Evolutionary conservation across 192 early-diverging fungal species (phyloP).

Genomic region (Lobulomyces angularis): DNA sequence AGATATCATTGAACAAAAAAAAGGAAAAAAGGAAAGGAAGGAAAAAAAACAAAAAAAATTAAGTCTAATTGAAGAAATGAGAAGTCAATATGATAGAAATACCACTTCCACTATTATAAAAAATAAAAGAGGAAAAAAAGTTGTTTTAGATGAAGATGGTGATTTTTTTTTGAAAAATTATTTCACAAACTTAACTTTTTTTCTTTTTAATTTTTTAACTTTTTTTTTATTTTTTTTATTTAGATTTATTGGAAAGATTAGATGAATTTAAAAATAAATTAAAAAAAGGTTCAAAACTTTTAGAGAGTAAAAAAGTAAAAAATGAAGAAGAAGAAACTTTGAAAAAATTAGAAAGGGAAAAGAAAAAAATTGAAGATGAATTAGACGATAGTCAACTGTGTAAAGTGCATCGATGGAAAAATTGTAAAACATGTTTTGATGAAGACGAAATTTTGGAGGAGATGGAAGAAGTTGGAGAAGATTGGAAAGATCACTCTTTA

Average conservation of each 20-base stretch:
- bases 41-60: constrained; percentile 51
- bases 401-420: constrained; percentile 50
- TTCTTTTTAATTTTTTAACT: neutral
- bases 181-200: neutral
- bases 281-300: no score
- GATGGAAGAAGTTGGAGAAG: constrained; percentile 29
- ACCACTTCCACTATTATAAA: no score
- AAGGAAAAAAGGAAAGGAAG: constrained; percentile 7
- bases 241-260: no score
- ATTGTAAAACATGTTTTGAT: constrained; percentile 60
- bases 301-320: constrained; percentile 27
- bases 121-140: no score
- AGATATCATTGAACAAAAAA: neutral
- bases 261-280: no score
- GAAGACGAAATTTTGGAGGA: constrained; percentile 34
- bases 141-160: no score
- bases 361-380: constrained; percentile 17
- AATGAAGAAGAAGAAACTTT: constrained; percentile 13
- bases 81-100: constrained; percentile 1
- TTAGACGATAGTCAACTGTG: constrained; percentile 41
- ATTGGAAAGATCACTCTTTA: constrained; percentile 70
- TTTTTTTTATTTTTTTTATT: constrained; percentile 1
- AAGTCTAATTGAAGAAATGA: constrained; percentile 6
- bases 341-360: constrained; percentile 20
- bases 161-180: neutral